Evolutionary conservation across 192 early-diverging fungal species (phyloP).

Genomic region (Rhizoclosmatium globosum): DNA sequence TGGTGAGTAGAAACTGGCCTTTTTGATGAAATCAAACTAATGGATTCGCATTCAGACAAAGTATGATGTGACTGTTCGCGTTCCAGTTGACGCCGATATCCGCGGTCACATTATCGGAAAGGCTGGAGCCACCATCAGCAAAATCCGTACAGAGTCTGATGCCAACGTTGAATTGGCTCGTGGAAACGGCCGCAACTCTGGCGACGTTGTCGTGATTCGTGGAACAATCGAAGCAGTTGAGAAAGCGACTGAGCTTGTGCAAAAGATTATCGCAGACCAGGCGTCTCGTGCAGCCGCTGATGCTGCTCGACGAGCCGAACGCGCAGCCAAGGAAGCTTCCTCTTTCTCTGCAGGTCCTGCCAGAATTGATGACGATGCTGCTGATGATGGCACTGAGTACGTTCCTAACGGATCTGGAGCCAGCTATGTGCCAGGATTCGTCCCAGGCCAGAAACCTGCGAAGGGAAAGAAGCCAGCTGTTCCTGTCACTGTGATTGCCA

Average conservation of each 20-base stretch:
- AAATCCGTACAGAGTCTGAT: constrained; percentile 71
- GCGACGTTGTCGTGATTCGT: constrained; percentile 46
- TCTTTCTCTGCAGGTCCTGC: constrained; percentile 20
- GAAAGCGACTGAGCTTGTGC: constrained; percentile 35
- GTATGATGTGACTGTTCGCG: constrained; percentile 54
- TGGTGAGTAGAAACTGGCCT: constrained; percentile 30
- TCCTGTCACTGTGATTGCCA: constrained; percentile 21
- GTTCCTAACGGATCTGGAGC: neutral
- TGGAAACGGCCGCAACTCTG: neutral
- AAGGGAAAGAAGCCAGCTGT: constrained; percentile 39
- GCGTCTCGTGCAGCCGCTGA: constrained; percentile 29
- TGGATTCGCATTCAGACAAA: constrained; percentile 53
- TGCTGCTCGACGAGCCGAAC: constrained; percentile 31
- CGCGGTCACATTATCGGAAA: constrained; percentile 79
- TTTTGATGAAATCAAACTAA: neutral
- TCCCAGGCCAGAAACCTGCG: constrained; percentile 7
- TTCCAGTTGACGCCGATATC: constrained; percentile 45
- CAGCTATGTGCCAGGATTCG: constrained; percentile 30
- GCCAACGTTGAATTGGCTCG: constrained; percentile 67
- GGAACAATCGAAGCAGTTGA: constrained; percentile 43
- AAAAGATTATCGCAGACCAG: constrained; percentile 46
- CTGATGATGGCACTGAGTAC: neutral
- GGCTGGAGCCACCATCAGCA: constrained; percentile 72
- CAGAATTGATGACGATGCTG: constrained; percentile 44
- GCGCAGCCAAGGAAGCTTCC: neutral